Base-by-base conservation (phyloP, 208 protist species). In the Acanthamoeba lenticulata region DNA sequence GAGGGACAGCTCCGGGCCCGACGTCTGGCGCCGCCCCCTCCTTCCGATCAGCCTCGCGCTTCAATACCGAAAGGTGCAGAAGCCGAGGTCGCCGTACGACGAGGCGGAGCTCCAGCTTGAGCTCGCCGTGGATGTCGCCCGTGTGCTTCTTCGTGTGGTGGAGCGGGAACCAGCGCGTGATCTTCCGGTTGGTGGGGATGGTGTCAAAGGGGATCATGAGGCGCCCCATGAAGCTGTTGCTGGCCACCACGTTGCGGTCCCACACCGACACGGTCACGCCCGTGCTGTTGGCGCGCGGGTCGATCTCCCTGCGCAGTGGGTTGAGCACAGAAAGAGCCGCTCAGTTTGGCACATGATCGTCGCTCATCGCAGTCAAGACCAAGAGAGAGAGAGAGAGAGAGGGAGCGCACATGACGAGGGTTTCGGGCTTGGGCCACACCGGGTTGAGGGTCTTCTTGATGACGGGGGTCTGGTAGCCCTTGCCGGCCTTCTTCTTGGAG, bases 81-180 rank as follows among this genome's bases (percentile, higher is more conserved):
- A 36, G 17, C 15, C 29, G 27, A 32, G 29, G 29, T 15, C 6
- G 6, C 36, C 65, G 65, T 77, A 77, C 65, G 36, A 77, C 1
- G 27, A 44, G 0, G 65, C 27, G 36, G 19, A 77, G 29, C 34
- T 11, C 5, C 5, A 86, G 34, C 7, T 57, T n/a, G 45, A 86
- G 77, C 32, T 86, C 77, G 77, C 77, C 77, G 77, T 86, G 45
- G 27, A 86, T 55, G 44, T 34, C n/a, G 40, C 44, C 44, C 38
- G 27, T n/a, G 29, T 55, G 21, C 6, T 32, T 38, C 77, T 86
- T 86, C 24, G 77, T 86, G 77, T 55, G 38, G n/a, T 86, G 77
- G 38, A 86, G 24, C 4, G 77, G 77, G 77, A 86, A 86, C 77
- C 77, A 86, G 34, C 77, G 77, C 15, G 19, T 52, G 15, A 86